A percentile compares a stretch with the other conserved stretches of the same genome.
phyloP scores from a whole-genome alignment of 2,329 filamentous ascomycete species.

The Calonectria naviculata region DNA sequence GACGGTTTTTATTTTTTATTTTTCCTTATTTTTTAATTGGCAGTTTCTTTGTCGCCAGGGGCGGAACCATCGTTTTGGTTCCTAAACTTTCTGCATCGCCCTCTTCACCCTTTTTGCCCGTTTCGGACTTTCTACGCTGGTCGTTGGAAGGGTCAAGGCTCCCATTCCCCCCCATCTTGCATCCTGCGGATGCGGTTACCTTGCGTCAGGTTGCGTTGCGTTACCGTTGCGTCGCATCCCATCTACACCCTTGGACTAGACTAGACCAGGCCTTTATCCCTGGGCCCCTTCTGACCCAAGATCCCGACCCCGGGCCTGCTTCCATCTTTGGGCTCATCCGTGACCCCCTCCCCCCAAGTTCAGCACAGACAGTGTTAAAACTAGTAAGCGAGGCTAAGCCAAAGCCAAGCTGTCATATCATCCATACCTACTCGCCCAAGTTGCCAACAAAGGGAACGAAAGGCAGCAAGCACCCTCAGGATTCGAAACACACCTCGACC shows the following conservation, averaged over 20 bases:
- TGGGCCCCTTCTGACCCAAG: conserved; percentile 2
- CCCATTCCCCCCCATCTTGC: conserved; percentile 19
- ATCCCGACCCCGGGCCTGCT: conserved; percentile 12
- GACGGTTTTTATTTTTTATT: not conserved
- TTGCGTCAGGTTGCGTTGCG: conserved; percentile 12
- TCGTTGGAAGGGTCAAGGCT: conserved; percentile 15
- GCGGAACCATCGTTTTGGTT: not conserved
- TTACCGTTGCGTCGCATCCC: conserved; percentile 13
- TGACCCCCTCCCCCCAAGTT: conserved; percentile 8
- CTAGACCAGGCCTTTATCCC: not conserved
- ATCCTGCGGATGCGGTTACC: conserved; percentile 18
- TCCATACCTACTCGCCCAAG: not conserved
- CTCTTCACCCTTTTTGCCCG: not conserved
- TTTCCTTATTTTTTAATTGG: not conserved
- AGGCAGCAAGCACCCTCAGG: not conserved
- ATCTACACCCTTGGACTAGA: conserved; percentile 10
- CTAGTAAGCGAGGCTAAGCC: conserved; percentile 10
- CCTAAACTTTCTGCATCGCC: not conserved
- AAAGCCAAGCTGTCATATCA: conserved; percentile 6
- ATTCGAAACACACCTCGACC: not conserved
- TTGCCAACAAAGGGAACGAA: conserved; percentile 1
- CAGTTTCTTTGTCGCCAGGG: not conserved
- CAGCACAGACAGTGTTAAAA: conserved; percentile 4
- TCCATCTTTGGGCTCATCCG: conserved; percentile 15
- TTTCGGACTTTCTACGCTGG: conserved; percentile 17